Conservation (phyloP, 768 basidiomycete genomes). For the Mycena albidolilacea region DNA sequence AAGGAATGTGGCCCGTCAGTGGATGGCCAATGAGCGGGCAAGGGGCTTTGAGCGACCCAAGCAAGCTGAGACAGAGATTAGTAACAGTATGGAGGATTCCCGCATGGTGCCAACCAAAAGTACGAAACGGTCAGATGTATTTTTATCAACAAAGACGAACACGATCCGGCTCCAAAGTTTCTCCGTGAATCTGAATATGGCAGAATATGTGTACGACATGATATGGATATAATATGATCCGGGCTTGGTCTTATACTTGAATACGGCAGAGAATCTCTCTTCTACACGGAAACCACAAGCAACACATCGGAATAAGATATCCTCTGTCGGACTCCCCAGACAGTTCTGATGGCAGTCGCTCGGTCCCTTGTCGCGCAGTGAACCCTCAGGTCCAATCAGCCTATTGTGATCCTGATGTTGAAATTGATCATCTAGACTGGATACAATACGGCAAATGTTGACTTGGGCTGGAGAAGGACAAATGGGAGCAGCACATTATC, state of each 20-base stretch:
- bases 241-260: not conserved
- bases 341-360: not conserved
- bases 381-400: not conserved
- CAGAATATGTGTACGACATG: constrained; percentile 21
- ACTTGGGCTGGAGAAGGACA: too few relatives aligned
- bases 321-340: constrained; percentile 1
- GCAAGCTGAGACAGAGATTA: too few relatives aligned
- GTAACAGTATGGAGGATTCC: too few relatives aligned
- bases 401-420: not conserved
- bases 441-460: too few relatives aligned
- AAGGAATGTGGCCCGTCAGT: too few relatives aligned
- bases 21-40: too few relatives aligned
- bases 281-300: not conserved
- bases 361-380: not conserved
- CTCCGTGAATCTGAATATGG: constrained; percentile 8
- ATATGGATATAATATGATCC: constrained; percentile 16
- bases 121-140: too few relatives aligned
- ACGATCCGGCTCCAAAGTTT: not conserved
- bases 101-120: too few relatives aligned
- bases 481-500: too few relatives aligned
- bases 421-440: not conserved
- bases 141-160: too few relatives aligned
- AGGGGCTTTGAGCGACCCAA: too few relatives aligned
- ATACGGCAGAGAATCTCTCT: not conserved
- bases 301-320: not conserved